Evolutionary conservation across 2,329 filamentous ascomycete genomes (phyloP), one percentile per base, ranked within the genome.

Genomic region (Arthrobotrys sphaeroides): DNA sequence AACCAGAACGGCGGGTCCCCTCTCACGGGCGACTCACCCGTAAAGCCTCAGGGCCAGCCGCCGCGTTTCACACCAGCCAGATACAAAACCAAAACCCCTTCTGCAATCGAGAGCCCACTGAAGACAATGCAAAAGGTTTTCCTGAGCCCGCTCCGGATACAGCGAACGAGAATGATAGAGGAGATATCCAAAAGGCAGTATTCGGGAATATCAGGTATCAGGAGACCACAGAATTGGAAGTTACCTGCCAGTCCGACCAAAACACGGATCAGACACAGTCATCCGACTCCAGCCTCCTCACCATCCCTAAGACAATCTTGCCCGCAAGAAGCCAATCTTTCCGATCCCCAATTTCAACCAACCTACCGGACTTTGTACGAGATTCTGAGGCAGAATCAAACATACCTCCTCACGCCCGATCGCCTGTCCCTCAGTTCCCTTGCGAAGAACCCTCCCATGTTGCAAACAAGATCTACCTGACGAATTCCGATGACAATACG

Each of bases 321-420:
- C 13, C 9, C 10, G 20, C 31, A 36, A 16, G 18, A 22, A 38
- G 9, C 2, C 51, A 24, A 38, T 24, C 10, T 22, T 4, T 5
- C 13, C 31, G 10, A 24, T 6, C 51, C 6, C 6, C 10, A 24
- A 22, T 9, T 12, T 22, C 1, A 31, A 28, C n/a, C 5, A 28
- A 2, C 20, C 22, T 3, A 31, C 36, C 40, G 22, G 12, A 13
- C 5, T 26, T 22, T 1, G 10, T 31, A 12, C 1, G 16, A 5
- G 24, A 12, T 2, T 22, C 18, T n/a, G 51, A 55, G 26, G 7
- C 9, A n/a, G 31, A 38, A 38, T 24, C 31, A 22, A 55, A 38
- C 4, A n/a, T 55, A 24, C 51, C 51, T 5, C 51, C 51, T 20
- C 51, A 55, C n/a, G 51, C 51, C 51, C 51, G 31, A n/a, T 55